These are phyloP conservation scores for Fomitopsis pinicola DNA, from an alignment of 1,284 basidiomycete genomes.

Conservation along the genomic window DNA sequence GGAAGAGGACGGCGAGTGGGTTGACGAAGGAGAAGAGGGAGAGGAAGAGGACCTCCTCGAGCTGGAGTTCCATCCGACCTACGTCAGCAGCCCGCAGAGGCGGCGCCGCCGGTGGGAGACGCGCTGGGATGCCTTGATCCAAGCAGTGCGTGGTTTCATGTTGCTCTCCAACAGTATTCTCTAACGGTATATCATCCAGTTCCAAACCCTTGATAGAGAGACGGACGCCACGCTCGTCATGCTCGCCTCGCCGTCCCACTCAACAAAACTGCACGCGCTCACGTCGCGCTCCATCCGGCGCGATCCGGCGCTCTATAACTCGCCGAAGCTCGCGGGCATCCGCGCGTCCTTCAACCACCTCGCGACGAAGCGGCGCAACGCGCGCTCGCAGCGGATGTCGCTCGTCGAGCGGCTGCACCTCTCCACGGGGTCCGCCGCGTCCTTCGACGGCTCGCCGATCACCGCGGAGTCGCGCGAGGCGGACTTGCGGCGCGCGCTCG, in stretches of 20 bases:
- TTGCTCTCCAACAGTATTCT: background rate
- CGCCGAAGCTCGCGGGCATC: constrained; percentile 45
- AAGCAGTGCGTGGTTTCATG: constrained; percentile 46
- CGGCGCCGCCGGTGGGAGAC: constrained; percentile 66
- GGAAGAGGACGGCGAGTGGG: constrained; percentile 55
- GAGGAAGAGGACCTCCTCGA: constrained; percentile 69
- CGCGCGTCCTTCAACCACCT: constrained; percentile 55
- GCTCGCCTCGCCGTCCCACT: constrained; percentile 68
- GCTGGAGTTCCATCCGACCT: constrained; percentile 71
- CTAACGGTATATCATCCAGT: constrained; percentile 37
- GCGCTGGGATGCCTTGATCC: constrained; percentile 67
- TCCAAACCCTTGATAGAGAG: constrained; percentile 73
- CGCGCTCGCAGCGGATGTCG: constrained; percentile 46
- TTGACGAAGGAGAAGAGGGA: constrained; percentile 67
- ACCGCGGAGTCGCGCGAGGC: constrained; percentile 50
- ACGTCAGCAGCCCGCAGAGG: constrained; percentile 60
- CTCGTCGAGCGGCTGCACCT: constrained; percentile 51
- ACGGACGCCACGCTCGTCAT: constrained; percentile 74
- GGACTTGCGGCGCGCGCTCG: constrained; percentile 60
- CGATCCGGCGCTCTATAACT: constrained; percentile 40
- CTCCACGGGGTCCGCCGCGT: constrained; percentile 30
- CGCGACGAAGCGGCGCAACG: constrained; percentile 49
- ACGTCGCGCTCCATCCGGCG: constrained; percentile 66
- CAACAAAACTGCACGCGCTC: constrained; percentile 55
- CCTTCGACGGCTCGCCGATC: constrained; percentile 51